These are phyloP conservation scores for Noccaea caerulescens DNA, from an alignment of 345 rosid genomes.

Conservation along the genomic window DNA sequence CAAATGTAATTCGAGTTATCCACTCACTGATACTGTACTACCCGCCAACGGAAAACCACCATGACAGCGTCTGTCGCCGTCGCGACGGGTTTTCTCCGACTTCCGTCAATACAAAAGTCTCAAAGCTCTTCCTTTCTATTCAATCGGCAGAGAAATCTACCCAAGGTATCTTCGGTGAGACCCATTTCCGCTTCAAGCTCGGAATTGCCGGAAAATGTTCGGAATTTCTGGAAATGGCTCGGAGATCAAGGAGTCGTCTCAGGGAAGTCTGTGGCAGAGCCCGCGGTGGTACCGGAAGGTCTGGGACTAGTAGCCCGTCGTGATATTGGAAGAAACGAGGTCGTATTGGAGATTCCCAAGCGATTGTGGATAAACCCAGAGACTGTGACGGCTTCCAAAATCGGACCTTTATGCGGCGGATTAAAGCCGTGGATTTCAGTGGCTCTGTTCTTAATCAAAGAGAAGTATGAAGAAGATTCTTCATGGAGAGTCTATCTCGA, in stretches of 20 bases:
- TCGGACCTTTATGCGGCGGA: slow-evolving; percentile 70
- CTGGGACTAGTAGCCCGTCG: slow-evolving; percentile 79
- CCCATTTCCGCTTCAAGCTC: slow-evolving; percentile 41
- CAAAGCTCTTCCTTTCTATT: slow-evolving; percentile 20
- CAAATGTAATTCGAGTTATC: neutral
- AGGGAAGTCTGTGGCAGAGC: slow-evolving; percentile 59
- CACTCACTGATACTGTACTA: slow-evolving; percentile 10
- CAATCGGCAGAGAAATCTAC: slow-evolving; percentile 24
- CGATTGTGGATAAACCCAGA: slow-evolving; percentile 89
- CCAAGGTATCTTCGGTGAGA: slow-evolving; percentile 37
- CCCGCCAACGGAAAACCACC: slow-evolving; percentile 44
- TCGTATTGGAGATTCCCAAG: slow-evolving; percentile 84
- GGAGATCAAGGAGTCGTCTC: slow-evolving; percentile 62
- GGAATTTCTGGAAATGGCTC: slow-evolving; percentile 92
- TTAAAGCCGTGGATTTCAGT: slow-evolving; percentile 91
- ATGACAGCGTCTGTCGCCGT: slow-evolving; percentile 38
- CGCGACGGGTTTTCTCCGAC: slow-evolving; percentile 24
- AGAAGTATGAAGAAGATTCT: slow-evolving; percentile 68
- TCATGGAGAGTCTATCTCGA: slow-evolving; percentile 78
- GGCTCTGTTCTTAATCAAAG: slow-evolving; percentile 77
- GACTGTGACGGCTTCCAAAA: slow-evolving; percentile 70
- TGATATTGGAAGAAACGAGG: slow-evolving; percentile 76
- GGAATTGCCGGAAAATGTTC: slow-evolving; percentile 46
- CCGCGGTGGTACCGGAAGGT: slow-evolving; percentile 68
- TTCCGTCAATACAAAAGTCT: slow-evolving; percentile 15